Percentiles rank a stretch among this genome's conserved stretches.
These are phyloP conservation scores for Ustanciosporium gigantosporum DNA, from an alignment of 1,284 basidiomycete genomes.

Conservation along the genomic window DNA sequence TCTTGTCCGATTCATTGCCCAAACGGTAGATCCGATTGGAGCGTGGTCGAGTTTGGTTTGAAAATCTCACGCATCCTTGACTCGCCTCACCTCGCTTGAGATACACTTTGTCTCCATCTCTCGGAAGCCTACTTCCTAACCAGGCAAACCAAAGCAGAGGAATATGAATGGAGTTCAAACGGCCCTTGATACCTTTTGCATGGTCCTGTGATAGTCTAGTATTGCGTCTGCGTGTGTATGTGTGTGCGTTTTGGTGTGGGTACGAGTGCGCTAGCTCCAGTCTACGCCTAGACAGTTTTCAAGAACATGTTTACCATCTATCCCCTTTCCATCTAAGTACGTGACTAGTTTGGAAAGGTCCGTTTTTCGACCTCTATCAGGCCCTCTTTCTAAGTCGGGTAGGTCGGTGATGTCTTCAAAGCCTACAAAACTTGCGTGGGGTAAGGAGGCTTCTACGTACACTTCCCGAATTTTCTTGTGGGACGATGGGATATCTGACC, in stretches of 20 bases:
- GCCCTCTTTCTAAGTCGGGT: slow-evolving; percentile 20
- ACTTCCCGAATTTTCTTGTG: slow-evolving; percentile 50
- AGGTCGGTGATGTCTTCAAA: slow-evolving; percentile 39
- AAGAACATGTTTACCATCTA: slow-evolving; percentile 11
- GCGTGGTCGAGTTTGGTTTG: too few relatives aligned
- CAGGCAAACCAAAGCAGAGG: too few relatives aligned
- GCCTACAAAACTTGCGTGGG: slow-evolving; percentile 2
- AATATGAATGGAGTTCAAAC: too few relatives aligned
- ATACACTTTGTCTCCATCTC: too few relatives aligned
- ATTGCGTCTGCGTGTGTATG: too few relatives aligned
- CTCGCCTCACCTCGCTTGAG: neutral
- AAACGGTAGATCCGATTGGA: too few relatives aligned
- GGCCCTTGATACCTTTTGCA: too few relatives aligned
- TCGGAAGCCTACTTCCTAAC: too few relatives aligned
- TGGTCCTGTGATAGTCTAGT: too few relatives aligned
- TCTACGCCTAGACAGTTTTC: slow-evolving; percentile 19
- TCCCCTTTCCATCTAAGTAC: slow-evolving; percentile 24
- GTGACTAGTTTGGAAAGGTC: slow-evolving; percentile 27
- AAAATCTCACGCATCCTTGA: neutral
- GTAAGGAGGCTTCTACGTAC: slow-evolving; percentile 3
- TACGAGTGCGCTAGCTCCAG: neutral
- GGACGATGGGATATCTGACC: slow-evolving; percentile 40
- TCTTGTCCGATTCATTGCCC: too few relatives aligned
- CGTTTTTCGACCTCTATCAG: slow-evolving; percentile 18
- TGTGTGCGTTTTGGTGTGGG: neutral